Evolutionary conservation across 2,329 filamentous ascomycete species (phyloP), one percentile per base, ranked within the genome.

Genomic region (Fusarium oxysporum): DNA sequence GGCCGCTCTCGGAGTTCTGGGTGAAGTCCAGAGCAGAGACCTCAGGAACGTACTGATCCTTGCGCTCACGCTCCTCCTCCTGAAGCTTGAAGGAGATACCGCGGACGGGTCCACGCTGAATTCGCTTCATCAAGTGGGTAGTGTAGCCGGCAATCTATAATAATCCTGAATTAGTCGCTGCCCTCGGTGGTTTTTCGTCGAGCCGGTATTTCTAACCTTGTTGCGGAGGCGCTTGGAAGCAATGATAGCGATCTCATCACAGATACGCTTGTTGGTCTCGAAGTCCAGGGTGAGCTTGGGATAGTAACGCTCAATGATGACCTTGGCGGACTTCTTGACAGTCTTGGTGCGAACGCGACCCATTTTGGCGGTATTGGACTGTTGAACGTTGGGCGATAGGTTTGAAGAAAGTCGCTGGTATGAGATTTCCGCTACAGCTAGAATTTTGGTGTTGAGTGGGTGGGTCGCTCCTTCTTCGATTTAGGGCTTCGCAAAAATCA

Each of bases 41-140:
- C 89, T 99, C 96, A 83, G 96, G 96, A 78, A 99, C 96, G 90
- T 98, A 99, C 90, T 99, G 96, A 90, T 99, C 96, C 93, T 99
- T 99, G 86, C 96, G 93, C 90, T 99, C 96, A 91, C 96, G 94
- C 92, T 99, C 96, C 90, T 99, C 96, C 90, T 99, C 96, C 89
- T 99, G 96, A 72, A 99, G 94, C 92, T 99, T 99, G 95, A 99
- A 99, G 87, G 97, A 99, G 88, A 99, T 99, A 90, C 96, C 96
- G 82, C 96, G 97, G 87, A 99, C 96, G 78, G 96, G 96, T 78
- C 96, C 96, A 86, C 96, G 95, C 91, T 98, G 96, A 82, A 99
- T 99, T 87, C 96, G 96, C 92, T 98, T 98, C 97, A 99, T 99
- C 87, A 97, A 86, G 85, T 97, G 95, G 79, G 96, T 98, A 82